A percentile compares a stretch with the other conserved stretches of the same genome.
These are phyloP conservation scores for Yarrowia yakushimensis DNA, from an alignment of 805 yeast species.

Conservation along the genomic window DNA sequence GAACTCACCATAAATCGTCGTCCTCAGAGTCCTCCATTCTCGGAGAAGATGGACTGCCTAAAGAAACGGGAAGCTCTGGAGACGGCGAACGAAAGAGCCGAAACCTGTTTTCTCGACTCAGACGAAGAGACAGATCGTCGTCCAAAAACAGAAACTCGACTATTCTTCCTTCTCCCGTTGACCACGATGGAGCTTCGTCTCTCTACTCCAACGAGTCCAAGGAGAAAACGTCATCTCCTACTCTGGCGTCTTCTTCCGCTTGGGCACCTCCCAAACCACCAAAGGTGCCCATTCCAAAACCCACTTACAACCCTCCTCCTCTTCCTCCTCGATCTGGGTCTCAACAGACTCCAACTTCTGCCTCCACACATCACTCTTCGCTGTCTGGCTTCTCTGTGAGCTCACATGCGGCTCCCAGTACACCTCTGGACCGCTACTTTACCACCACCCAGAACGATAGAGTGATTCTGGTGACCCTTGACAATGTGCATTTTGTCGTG, in stretches of 20 bases:
- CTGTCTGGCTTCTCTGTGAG: background rate
- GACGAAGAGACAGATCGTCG: constrained; percentile 8
- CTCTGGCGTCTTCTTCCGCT: background rate
- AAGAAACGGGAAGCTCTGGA: no score
- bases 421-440: constrained; percentile 3
- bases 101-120: background rate
- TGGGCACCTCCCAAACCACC: constrained; percentile 23
- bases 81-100: background rate
- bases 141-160: background rate
- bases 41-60: constrained; percentile 2
- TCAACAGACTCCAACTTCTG: constrained; percentile 7
- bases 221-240: background rate
- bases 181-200: background rate
- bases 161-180: constrained; percentile 1
- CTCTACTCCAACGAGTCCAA: constrained; percentile 5
- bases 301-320: background rate
- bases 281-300: background rate
- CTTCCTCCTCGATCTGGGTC: background rate
- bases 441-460: constrained; percentile 27
- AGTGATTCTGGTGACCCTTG: constrained; percentile 59
- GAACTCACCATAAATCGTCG: constrained; percentile 62
- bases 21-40: constrained; percentile 47
- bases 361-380: background rate
- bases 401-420: background rate
- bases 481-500: constrained; percentile 54